Evolutionary conservation across 2,329 filamentous ascomycete species (phyloP).

Genomic region (Colletotrichum tropicale): DNA sequence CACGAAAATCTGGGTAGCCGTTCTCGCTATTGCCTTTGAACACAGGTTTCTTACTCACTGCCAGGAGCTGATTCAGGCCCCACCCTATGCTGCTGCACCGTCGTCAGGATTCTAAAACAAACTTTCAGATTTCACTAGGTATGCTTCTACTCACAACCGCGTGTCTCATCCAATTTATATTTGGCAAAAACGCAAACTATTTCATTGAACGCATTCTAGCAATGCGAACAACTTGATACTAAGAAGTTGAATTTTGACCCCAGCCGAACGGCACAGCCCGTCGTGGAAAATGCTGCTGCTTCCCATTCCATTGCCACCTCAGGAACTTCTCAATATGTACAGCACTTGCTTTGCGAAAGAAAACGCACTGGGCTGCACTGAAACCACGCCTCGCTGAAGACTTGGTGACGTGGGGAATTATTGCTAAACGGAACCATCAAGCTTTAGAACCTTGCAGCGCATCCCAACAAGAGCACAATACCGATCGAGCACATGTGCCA

Average conservation of each 20-base stretch:
- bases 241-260: background rate
- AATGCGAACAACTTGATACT: background rate
- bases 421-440: background rate
- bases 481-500: background rate
- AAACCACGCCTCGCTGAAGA: background rate
- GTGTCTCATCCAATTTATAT: background rate
- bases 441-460: background rate
- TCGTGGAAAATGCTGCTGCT: background rate
- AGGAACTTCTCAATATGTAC: background rate
- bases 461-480: background rate
- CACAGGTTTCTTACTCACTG: background rate
- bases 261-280: background rate
- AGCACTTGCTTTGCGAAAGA: background rate
- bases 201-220: background rate
- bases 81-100: background rate
- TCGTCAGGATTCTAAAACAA: background rate
- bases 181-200: background rate
- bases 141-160: background rate
- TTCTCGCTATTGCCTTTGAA: background rate
- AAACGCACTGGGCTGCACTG: background rate
- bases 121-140: background rate
- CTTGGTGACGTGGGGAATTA: background rate
- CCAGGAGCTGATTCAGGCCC: background rate
- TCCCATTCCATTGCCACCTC: background rate
- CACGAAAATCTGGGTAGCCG: background rate